These are phyloP conservation scores for Didymella keratinophila DNA, from an alignment of 2,329 filamentous ascomycete species.

Conservation along the genomic window DNA sequence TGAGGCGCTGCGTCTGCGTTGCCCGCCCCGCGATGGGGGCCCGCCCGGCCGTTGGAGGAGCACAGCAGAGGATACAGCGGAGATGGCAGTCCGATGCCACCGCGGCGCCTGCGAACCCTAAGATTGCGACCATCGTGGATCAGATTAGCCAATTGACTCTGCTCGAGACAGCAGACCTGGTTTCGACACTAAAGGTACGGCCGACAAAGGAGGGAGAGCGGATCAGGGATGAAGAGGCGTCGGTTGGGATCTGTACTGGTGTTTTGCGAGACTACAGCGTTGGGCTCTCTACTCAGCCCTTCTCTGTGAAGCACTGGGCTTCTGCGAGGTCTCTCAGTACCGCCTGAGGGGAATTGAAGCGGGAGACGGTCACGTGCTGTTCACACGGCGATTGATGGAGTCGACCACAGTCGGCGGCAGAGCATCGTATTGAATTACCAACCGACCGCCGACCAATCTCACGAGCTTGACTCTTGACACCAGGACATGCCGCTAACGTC, in stretches of 20 bases:
- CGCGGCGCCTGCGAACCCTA: conserved; percentile 73
- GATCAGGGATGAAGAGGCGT: background rate
- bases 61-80: conserved; percentile 60
- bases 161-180: conserved; percentile 95
- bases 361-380: background rate
- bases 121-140: conserved; percentile 94
- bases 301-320: background rate
- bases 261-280: background rate
- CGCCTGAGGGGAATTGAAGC: background rate
- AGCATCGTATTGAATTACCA: background rate
- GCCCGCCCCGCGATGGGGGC: conserved; percentile 35
- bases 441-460: background rate
- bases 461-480: background rate
- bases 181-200: conserved; percentile 89
- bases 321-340: background rate
- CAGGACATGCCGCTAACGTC: background rate
- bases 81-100: conserved; percentile 87
- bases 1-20: conserved; percentile 55
- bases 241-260: background rate
- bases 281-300: background rate
- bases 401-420: background rate
- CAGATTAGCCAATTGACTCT: conserved; percentile 99
- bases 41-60: conserved; percentile 44
- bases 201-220: background rate
- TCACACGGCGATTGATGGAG: background rate